phyloP scores from a whole-genome alignment of 352 stramenopile genomes.

The Pythium sukuiense region DNA sequence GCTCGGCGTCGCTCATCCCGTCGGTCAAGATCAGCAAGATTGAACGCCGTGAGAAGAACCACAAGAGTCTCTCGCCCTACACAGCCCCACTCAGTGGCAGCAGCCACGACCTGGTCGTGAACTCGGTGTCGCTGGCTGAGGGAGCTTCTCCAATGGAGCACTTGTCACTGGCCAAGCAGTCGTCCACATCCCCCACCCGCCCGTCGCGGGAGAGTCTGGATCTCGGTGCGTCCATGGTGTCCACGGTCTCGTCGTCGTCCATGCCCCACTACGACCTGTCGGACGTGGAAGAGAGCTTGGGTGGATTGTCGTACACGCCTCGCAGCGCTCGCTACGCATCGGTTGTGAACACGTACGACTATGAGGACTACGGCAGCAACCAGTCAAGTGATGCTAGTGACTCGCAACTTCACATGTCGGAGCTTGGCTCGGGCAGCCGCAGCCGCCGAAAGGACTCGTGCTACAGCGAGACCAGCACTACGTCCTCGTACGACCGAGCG shows the following conservation, averaged over 20 bases:
- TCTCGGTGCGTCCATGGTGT: conserved; percentile 66
- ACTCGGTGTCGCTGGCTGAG: conserved; percentile 13
- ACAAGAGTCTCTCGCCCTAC: conserved; percentile 11
- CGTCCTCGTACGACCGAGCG: conserved; percentile 13
- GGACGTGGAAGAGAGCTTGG: conserved; percentile 45
- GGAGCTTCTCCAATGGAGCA: conserved; percentile 25
- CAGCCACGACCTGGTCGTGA: conserved; percentile 12
- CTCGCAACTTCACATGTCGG: conserved; percentile 10
- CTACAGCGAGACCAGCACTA: conserved; percentile 25
- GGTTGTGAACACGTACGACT: conserved; percentile 18
- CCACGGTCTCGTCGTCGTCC: conserved; percentile 50
- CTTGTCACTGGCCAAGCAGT: conserved; percentile 21
- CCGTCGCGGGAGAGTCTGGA: conserved; percentile 37
- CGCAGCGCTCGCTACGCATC: conserved; percentile 19
- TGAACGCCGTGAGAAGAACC: neutral
- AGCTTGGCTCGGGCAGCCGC: conserved; percentile 1
- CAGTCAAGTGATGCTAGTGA: conserved; percentile 17
- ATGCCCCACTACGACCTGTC: conserved; percentile 51
- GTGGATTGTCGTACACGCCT: conserved; percentile 7
- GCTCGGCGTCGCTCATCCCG: conserved; percentile 24
- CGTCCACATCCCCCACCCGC: neutral
- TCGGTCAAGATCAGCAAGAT: conserved; percentile 30
- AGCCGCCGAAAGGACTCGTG: conserved; percentile 25
- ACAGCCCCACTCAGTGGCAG: neutral
- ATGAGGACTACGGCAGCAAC: conserved; percentile 15